Conservation (phyloP, 805 yeast species). For the Starmerella davenportii region DNA sequence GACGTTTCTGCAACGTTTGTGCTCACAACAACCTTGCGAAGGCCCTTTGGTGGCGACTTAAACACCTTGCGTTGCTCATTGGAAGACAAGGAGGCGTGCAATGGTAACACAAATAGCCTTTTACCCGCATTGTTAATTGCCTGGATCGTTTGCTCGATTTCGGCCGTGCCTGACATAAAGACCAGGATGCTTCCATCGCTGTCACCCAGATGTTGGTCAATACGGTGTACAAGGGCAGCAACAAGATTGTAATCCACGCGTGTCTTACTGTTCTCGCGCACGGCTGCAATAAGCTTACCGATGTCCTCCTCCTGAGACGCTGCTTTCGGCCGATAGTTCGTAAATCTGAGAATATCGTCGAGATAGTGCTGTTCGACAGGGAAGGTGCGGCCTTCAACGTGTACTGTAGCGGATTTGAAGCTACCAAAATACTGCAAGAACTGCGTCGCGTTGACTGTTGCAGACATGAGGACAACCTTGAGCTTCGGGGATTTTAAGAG, state of each 20-base stretch:
- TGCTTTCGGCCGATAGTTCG: conserved; percentile 31
- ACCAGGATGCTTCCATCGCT: conserved; percentile 60
- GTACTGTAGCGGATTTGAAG: conserved; percentile 38
- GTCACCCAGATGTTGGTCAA: conserved; percentile 35
- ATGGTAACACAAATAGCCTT: conserved; percentile 39
- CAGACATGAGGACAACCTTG: conserved; percentile 75
- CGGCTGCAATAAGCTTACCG: conserved; percentile 19
- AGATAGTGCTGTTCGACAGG: conserved; percentile 68
- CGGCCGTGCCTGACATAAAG: conserved; percentile 82
- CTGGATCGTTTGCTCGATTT: conserved; percentile 47
- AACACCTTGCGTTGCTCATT: conserved; percentile 70
- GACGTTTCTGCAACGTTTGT: conserved; percentile 96
- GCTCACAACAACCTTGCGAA: conserved; percentile 65
- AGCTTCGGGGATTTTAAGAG: conserved; percentile 31
- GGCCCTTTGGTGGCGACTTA: conserved; percentile 32
- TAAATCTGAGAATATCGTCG: conserved; percentile 40
- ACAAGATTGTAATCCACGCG: conserved; percentile 59
- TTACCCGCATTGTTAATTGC: conserved; percentile 23
- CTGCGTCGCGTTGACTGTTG: conserved; percentile 60
- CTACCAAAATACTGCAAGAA: conserved; percentile 50
- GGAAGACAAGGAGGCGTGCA: conserved; percentile 77
- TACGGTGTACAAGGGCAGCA: conserved; percentile 33
- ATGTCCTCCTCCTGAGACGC: conserved; percentile 11
- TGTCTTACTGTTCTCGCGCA: conserved; percentile 19
- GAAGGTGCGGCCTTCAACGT: conserved; percentile 83